Evolutionary conservation across 257 asterid genomes (phyloP).

Genomic region (Capsicum pubescens): DNA sequence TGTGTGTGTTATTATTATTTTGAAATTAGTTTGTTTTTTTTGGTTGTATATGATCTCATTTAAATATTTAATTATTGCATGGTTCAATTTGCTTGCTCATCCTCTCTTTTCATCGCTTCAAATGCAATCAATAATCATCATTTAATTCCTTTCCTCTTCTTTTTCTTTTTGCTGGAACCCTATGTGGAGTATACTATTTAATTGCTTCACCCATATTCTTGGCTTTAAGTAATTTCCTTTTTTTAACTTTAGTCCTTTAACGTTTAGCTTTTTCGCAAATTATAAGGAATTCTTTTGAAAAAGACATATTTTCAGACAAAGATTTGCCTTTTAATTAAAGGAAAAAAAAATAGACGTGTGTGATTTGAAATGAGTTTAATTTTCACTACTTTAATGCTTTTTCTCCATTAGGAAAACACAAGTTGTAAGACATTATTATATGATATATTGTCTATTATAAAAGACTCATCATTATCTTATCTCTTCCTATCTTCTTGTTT

Average conservation of each 20-base stretch:
- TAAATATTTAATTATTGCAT: neutral
- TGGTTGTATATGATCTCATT: neutral
- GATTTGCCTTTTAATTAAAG: neutral
- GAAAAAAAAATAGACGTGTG: neutral
- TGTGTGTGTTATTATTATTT: no score
- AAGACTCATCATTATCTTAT: neutral
- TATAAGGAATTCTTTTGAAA: neutral
- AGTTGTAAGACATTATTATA: neutral
- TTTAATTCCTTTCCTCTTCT: neutral
- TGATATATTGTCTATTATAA: neutral
- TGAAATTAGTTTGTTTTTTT: no score
- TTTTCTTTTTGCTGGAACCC: neutral
- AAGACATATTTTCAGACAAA: neutral
- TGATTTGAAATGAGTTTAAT: neutral
- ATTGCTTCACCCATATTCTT: constrained; percentile 2
- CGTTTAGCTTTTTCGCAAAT: neutral
- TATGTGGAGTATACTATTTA: neutral
- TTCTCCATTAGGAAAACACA: neutral
- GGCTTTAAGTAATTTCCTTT: neutral
- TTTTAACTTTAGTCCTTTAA: neutral
- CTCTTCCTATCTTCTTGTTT: neutral
- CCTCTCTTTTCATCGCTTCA: neutral
- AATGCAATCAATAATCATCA: neutral
- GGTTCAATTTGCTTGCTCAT: neutral
- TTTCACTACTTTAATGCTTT: neutral